These are phyloP conservation scores for Pharnaceum exiguum DNA, from an alignment of 148 eudicot species.

Conservation along the genomic window DNA sequence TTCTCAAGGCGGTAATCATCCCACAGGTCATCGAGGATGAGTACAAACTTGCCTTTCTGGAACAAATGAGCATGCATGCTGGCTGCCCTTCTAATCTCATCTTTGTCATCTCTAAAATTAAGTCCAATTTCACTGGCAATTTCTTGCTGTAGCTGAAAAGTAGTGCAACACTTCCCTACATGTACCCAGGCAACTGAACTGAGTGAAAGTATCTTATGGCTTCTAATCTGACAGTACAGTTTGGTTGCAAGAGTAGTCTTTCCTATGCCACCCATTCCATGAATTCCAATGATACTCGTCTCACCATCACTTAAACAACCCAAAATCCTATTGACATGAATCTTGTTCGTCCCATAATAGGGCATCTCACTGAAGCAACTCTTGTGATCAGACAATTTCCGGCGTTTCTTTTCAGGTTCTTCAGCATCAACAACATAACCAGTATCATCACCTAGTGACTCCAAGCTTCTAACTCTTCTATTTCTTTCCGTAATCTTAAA, in stretches of 20 bases:
- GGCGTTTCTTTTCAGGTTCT: background rate
- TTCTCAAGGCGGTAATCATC: conserved; percentile 6
- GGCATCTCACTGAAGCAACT: background rate
- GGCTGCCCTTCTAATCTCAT: conserved; percentile 15
- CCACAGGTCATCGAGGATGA: conserved; percentile 21
- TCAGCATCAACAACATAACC: background rate
- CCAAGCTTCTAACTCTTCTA: too few species aligned
- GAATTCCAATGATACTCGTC: conserved; percentile 1
- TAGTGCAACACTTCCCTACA: conserved; percentile 7
- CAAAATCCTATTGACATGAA: background rate
- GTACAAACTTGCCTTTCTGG: background rate
- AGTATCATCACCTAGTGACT: background rate
- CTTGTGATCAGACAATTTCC: background rate
- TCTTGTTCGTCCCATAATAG: background rate
- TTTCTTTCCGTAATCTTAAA: too few species aligned
- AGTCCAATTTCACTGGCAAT: conserved; percentile 7
- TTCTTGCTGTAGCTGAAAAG: conserved; percentile 3
- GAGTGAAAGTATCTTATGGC: background rate
- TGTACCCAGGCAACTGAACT: conserved; percentile 11
- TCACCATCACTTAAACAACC: conserved; percentile 4
- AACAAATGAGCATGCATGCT: conserved; percentile 4
- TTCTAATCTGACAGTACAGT: background rate
- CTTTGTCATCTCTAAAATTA: conserved; percentile 11
- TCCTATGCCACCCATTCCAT: conserved; percentile 18
- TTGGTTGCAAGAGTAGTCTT: conserved; percentile 13